Base-by-base conservation (phyloP, 495 filamentous ascomycete species). In the Penicillium canescens region DNA sequence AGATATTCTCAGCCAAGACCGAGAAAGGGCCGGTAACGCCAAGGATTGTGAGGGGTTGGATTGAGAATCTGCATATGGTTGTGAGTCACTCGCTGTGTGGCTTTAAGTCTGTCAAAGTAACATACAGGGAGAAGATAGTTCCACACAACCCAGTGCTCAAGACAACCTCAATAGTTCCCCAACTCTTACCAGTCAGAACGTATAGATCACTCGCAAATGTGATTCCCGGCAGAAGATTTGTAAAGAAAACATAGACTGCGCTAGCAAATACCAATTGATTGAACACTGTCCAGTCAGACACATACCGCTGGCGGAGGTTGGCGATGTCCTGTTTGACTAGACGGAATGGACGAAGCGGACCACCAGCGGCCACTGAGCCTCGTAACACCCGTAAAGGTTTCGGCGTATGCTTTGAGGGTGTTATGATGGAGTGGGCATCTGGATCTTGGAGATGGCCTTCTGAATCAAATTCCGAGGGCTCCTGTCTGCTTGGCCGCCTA, bases 11-110 rank as follows among this genome's bases (percentile, higher is more conserved):
- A 12, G 85, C 84, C 23, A 89, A 71, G 28, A 89, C 83, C 18
- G 86, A 86, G 61, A 89, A 88, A n/a, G 86, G 86, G 0, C 86
- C 86, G 7, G 87, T 89, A 6, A 89, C 84, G 0, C 86, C 86
- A 9, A 89, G 69, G 51, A 89, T 89, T 9, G 84, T 88, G 56
- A 89, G 70, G n/a, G 85, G 86, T 54, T 90, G 87, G 24, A 79
- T 78, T 4, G 85, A 86, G 59, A 86, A 83, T 20, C 82, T 86
- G 52, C 3, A 28, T 23, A 20, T 10, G 18, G 2, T 2, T 35
- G 34, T 50, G 24, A 50, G 33, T 45, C 46, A 47, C 3, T 28
- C 28, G 5, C 18, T 18, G 18, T 18, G 1, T 31, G 28, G 28
- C 28, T 7, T 31, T 3, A 7, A 31, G 28, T 31, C 28, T 2